phyloP scores from a whole-genome alignment of 1,284 basidiomycete genomes.

The Cystobasidium slooffiae region DNA sequence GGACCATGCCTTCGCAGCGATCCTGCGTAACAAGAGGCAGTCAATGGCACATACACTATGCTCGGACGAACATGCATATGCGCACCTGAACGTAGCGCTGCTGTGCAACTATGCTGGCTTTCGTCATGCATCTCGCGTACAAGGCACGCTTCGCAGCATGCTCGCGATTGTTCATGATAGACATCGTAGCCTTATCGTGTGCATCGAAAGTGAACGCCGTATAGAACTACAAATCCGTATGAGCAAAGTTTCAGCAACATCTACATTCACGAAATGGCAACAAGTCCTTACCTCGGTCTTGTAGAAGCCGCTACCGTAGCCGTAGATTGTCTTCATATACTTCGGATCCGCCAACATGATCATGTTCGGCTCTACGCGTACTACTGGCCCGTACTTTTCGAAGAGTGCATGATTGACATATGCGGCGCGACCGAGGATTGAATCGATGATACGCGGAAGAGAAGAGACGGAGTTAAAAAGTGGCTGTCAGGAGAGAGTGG shows the following conservation, averaged over 20 bases:
- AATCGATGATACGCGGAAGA: neutral
- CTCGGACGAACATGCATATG: neutral
- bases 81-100: constrained; percentile 1
- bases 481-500: neutral
- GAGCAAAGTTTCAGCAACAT: neutral
- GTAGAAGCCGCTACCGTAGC: constrained; percentile 21
- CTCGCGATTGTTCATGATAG: constrained; percentile 23
- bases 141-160: constrained; percentile 22
- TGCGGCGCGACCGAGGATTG: neutral
- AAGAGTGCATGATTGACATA: constrained; percentile 13
- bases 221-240: neutral
- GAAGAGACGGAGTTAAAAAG: constrained; percentile 1
- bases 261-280: neutral
- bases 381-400: constrained; percentile 31
- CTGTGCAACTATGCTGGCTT: constrained; percentile 17
- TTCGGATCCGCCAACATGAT: constrained; percentile 33
- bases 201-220: neutral
- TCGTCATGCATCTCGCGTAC: constrained; percentile 26
- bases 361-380: constrained; percentile 31
- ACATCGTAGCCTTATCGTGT: constrained; percentile 19
- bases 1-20: constrained; percentile 26
- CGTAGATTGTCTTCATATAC: constrained; percentile 29
- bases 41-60: neutral
- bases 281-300: constrained; percentile 24
- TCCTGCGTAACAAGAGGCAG: neutral